Evolutionary conservation across 202 grass and related monocot genomes (phyloP).

Genomic region (Panicum virgatum): DNA sequence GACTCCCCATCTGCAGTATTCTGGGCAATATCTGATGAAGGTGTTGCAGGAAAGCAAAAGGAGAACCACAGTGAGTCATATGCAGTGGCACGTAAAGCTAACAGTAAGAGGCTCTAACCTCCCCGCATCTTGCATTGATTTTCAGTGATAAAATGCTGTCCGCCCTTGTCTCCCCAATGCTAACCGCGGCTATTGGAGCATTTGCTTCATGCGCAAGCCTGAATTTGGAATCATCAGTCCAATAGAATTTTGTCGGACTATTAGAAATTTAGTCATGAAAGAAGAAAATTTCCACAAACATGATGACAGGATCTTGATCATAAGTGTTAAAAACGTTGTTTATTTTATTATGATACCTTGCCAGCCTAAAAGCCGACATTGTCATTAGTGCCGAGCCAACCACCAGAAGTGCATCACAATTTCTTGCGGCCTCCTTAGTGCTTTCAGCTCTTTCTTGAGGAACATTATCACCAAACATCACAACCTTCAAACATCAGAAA

Average conservation of each 20-base stretch:
- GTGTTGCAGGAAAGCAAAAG: background rate
- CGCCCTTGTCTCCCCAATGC: constrained; percentile 76
- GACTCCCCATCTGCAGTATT: constrained; percentile 74
- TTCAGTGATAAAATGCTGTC: constrained; percentile 86
- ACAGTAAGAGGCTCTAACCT: constrained; percentile 52
- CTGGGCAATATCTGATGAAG: constrained; percentile 87
- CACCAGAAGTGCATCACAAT: constrained; percentile 81
- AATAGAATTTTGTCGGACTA: background rate
- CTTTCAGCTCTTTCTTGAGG: constrained; percentile 84
- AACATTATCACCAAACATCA: constrained; percentile 99
- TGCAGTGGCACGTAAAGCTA: background rate
- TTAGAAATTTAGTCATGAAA: background rate
- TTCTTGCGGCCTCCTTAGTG: constrained; percentile 74
- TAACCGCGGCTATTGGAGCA: constrained; percentile 67
- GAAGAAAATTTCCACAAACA: background rate
- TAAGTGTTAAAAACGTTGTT: background rate
- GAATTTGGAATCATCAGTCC: constrained; percentile 1
- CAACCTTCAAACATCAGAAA: constrained; percentile 63
- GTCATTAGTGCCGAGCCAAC: constrained; percentile 94
- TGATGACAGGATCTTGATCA: background rate
- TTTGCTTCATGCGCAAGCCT: constrained; percentile 82
- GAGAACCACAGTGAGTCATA: background rate
- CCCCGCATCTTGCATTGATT: constrained; percentile 85
- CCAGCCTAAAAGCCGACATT: constrained; percentile 95
- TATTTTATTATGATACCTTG: constrained; percentile 53